Conservation (phyloP, 768 basidiomycete species). For the Suillus subluteus region DNA sequence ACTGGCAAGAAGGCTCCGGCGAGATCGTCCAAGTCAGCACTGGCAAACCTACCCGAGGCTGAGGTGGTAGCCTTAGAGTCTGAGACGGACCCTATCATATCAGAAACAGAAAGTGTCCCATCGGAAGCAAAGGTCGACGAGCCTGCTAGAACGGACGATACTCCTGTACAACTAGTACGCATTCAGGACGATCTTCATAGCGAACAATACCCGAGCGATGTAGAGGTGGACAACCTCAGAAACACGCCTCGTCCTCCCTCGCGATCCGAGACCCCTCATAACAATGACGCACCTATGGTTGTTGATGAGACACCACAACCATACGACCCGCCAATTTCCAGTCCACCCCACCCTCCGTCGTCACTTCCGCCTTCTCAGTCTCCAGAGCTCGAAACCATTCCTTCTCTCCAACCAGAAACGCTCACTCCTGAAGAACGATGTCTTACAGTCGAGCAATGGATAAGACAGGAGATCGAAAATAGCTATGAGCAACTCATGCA, state of each 20-base stretch:
- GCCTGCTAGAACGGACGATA: not conserved
- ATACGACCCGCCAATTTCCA: not conserved
- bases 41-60: not conserved
- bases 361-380: constrained; percentile 17
- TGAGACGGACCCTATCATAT: not conserved
- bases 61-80: not conserved
- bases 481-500: constrained; percentile 62
- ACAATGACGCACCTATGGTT: not conserved
- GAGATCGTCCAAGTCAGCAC: not conserved
- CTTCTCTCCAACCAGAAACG: constrained; percentile 18
- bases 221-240: not conserved
- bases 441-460: constrained; percentile 87
- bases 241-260: not conserved
- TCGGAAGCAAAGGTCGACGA: not conserved
- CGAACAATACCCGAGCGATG: not conserved
- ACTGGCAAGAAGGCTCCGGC: not conserved
- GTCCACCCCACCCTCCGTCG: not conserved
- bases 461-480: constrained; percentile 71
- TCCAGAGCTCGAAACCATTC: constrained; percentile 15
- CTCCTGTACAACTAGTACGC: not conserved
- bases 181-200: not conserved
- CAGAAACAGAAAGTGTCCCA: not conserved
- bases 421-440: constrained; percentile 54
- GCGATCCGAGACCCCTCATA: not conserved
- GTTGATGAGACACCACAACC: not conserved